Conservation (phyloP, 495 filamentous ascomycete species). For the Beverwykella pulmonaria region DNA sequence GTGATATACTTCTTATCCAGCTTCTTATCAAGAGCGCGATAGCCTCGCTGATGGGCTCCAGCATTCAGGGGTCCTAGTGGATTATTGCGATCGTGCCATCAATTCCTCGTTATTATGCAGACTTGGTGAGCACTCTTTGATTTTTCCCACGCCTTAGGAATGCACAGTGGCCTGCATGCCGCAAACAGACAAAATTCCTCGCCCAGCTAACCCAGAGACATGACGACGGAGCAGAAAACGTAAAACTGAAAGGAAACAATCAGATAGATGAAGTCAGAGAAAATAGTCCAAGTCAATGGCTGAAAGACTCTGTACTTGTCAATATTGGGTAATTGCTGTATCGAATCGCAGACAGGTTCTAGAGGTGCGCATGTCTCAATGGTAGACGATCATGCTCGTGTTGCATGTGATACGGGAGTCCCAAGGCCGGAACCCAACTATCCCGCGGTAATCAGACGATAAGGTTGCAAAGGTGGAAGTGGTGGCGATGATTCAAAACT, state of each 20-base stretch:
- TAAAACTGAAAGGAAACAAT: neutral
- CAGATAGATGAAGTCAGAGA: neutral
- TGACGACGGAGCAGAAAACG: neutral
- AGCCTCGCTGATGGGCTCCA: no score
- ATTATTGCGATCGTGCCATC: neutral
- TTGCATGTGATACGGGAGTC: neutral
- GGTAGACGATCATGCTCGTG: neutral
- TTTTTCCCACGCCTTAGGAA: slow-evolving; percentile 10
- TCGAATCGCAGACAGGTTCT: neutral
- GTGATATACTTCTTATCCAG: neutral
- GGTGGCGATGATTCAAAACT: neutral
- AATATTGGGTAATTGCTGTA: no score
- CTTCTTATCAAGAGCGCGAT: no score
- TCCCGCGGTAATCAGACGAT: no score
- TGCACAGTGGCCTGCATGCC: slow-evolving; percentile 13
- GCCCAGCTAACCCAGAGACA: neutral
- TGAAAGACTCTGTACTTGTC: neutral
- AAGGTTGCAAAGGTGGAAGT: no score
- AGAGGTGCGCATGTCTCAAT: neutral
- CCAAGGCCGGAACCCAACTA: neutral
- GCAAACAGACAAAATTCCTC: slow-evolving; percentile 18
- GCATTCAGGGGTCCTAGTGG: neutral
- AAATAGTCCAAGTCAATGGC: neutral
- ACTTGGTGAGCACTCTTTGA: neutral
- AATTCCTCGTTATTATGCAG: neutral